Conservation (phyloP, 257 asterid species). For the Thymus quinquecostatus region DNA sequence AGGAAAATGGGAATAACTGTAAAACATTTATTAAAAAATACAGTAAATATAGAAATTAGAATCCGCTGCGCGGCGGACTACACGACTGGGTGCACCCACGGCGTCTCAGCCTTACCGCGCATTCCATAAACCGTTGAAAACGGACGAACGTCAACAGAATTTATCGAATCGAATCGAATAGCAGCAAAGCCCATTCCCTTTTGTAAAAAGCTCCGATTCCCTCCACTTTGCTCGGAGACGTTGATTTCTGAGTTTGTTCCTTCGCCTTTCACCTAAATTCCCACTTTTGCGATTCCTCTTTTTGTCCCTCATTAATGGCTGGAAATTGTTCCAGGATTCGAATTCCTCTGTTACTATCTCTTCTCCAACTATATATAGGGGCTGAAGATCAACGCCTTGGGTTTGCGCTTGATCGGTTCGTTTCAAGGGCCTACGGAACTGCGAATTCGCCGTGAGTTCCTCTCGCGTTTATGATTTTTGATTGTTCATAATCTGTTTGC, state of each 20-base stretch:
- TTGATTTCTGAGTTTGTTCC: slow-evolving; percentile 29
- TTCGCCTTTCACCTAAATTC: slow-evolving; percentile 10
- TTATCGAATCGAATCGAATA: slow-evolving; percentile 26
- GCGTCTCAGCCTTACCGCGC: slow-evolving; percentile 16
- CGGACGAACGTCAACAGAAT: slow-evolving; percentile 8
- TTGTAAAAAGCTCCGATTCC: slow-evolving; percentile 21
- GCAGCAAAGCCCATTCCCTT: slow-evolving; percentile 28
- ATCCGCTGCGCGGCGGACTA: not conserved
- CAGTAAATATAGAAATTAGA: too few species aligned
- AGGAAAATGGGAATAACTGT: too few species aligned
- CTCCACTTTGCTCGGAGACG: slow-evolving; percentile 21
- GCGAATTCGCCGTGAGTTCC: slow-evolving; percentile 25
- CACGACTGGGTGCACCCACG: slow-evolving; percentile 21
- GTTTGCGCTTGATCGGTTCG: slow-evolving; percentile 32
- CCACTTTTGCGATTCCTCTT: slow-evolving; percentile 33
- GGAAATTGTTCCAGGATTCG: slow-evolving; percentile 24
- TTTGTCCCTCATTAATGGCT: slow-evolving; percentile 5
- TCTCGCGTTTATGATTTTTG: not conserved
- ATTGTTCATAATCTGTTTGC: slow-evolving; percentile 3
- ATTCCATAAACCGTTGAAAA: slow-evolving; percentile 21
- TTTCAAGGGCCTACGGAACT: slow-evolving; percentile 28
- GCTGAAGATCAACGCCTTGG: slow-evolving; percentile 19
- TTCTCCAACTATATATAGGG: slow-evolving; percentile 35
- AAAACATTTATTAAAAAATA: too few species aligned
- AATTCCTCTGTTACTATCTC: slow-evolving; percentile 26